Percentiles rank a stretch among this genome's conserved stretches.
phyloP scores from a whole-genome alignment of 1,284 basidiomycete genomes.

The Puccinia polysora region DNA sequence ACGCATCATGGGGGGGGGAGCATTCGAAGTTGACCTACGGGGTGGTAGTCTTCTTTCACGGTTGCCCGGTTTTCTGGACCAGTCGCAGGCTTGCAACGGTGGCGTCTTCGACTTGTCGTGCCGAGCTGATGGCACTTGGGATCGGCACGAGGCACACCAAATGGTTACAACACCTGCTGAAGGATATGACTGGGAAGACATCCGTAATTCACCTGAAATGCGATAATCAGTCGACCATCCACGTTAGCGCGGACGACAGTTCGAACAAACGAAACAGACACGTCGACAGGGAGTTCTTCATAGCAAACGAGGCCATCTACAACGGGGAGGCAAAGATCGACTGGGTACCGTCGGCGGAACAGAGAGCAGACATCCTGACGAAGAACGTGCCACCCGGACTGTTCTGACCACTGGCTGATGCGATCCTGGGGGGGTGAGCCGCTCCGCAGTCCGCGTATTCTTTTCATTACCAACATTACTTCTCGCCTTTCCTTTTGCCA shows the following conservation, averaged over 20 bases:
- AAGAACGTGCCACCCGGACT: slow-evolving; percentile 16
- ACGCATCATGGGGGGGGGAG: slow-evolving; percentile 16
- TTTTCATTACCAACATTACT: too few species aligned
- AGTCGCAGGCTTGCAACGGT: background rate
- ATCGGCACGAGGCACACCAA: background rate
- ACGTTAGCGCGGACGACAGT: background rate
- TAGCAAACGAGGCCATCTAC: background rate
- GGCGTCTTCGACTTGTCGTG: background rate
- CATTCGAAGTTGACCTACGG: slow-evolving; percentile 2
- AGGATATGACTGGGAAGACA: background rate
- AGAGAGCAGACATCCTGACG: slow-evolving; percentile 2
- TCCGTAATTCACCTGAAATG: background rate
- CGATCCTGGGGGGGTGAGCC: too few species aligned
- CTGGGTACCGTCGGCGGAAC: background rate
- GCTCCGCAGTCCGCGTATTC: too few species aligned
- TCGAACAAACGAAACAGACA: slow-evolving; percentile 19
- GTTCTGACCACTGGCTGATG: too few species aligned
- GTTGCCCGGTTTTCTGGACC: background rate
- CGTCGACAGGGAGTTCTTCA: slow-evolving; percentile 4
- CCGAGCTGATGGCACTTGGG: slow-evolving; percentile 1
- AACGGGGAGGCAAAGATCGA: background rate
- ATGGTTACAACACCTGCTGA: background rate
- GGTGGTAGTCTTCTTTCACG: background rate
- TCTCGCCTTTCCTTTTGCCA: too few species aligned
- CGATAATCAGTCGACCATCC: slow-evolving; percentile 8